These are phyloP conservation scores for Russula foetens DNA, from an alignment of 768 basidiomycete species.

Conservation along the genomic window DNA sequence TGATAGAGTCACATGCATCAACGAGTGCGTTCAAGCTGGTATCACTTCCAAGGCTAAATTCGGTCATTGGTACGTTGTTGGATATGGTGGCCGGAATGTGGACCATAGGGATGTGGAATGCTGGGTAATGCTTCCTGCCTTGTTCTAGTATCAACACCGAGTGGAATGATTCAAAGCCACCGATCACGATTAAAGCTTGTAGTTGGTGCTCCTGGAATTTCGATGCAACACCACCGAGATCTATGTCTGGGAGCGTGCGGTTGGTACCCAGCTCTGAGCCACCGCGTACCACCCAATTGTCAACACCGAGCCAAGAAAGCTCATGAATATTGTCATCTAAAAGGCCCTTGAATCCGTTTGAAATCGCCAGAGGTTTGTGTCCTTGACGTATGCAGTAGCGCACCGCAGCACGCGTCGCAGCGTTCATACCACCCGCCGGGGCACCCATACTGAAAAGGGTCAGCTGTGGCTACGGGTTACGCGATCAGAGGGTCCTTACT, in stretches of 20 bases:
- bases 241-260: conserved; percentile 74
- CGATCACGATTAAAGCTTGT: conserved; percentile 80
- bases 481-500: conserved; percentile 45
- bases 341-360: conserved; percentile 94
- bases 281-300: conserved; percentile 92
- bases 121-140: conserved; percentile 75
- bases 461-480: conserved; percentile 5
- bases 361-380: conserved; percentile 84
- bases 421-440: conserved; percentile 98
- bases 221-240: conserved; percentile 82
- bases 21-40: conserved; percentile 97
- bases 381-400: conserved; percentile 91
- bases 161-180: conserved; percentile 93
- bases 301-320: conserved; percentile 93
- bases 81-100: conserved; percentile 96
- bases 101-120: conserved; percentile 92
- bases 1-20: conserved; percentile 96
- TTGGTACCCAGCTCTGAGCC: conserved; percentile 98
- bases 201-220: conserved; percentile 84
- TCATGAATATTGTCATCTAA: conserved; percentile 83
- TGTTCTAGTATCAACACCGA: conserved; percentile 71
- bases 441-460: conserved; percentile 68
- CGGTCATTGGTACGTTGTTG: conserved; percentile 97
- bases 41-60: conserved; percentile 91
- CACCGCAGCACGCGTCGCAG: conserved; percentile 89